Evolutionary conservation across 2,329 filamentous ascomycete species (phyloP).

Genomic region (Aureobasidium lini): DNA sequence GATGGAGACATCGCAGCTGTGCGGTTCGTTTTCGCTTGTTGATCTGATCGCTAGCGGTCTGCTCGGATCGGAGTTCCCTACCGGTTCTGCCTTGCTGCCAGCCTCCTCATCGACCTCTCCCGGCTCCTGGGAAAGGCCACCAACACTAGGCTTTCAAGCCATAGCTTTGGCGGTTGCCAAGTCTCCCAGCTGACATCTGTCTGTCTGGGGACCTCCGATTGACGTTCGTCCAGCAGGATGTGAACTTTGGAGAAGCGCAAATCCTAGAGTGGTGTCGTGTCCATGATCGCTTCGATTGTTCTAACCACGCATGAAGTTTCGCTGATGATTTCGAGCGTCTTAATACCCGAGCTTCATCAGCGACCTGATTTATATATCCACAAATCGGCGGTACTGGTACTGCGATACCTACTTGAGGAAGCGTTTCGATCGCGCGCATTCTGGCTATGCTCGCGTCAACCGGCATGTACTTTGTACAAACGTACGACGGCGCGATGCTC

Average conservation of each 20-base stretch:
- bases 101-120: constrained; percentile 1
- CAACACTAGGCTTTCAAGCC: background rate
- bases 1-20: constrained; percentile 1
- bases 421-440: background rate
- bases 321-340: too few species aligned
- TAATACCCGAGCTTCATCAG: too few species aligned
- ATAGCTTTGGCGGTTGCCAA: constrained; percentile 1
- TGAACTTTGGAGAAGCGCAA: background rate
- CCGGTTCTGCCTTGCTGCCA: background rate
- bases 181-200: constrained; percentile 8
- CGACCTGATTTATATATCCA: too few species aligned
- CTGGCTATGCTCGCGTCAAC: background rate
- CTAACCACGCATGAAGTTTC: too few species aligned
- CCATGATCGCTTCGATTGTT: background rate
- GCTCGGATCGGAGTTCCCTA: background rate
- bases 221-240: background rate
- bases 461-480: background rate
- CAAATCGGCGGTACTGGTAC: too few species aligned
- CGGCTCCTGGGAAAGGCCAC: constrained; percentile 1
- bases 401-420: too few species aligned
- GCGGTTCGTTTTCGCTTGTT: background rate
- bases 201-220: background rate
- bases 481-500: background rate
- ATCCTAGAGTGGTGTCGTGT: background rate
- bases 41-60: background rate